These are phyloP conservation scores for Backusella luteola DNA, from an alignment of 192 early-diverging fungal species.

Conservation along the genomic window DNA sequence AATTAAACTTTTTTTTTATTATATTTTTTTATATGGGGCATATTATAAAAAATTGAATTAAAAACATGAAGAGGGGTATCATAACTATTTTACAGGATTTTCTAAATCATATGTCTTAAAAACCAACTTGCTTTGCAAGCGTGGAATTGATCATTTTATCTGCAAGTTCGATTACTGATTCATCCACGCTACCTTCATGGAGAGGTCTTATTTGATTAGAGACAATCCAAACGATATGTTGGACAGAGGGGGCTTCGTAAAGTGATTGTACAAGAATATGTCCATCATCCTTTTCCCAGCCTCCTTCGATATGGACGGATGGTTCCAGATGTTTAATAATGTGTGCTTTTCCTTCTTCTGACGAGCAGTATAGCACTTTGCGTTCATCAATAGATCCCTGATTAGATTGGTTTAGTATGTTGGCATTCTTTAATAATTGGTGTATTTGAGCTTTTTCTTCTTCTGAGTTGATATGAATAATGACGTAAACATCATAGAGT, in stretches of 20 bases:
- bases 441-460: conserved; percentile 59
- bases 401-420: conserved; percentile 27
- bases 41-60: not conserved
- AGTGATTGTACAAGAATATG: conserved; percentile 4
- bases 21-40: not conserved
- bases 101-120: not conserved
- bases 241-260: not conserved
- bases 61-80: not conserved
- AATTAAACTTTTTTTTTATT: conserved; percentile 10
- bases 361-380: conserved; percentile 66
- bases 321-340: conserved; percentile 68
- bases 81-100: conserved; percentile 1
- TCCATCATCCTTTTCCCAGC: conserved; percentile 39
- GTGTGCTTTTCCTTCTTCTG: conserved; percentile 62
- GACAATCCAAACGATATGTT: not conserved
- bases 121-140: conserved; percentile 4
- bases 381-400: conserved; percentile 51
- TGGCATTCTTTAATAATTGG: conserved; percentile 40
- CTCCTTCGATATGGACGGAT: conserved; percentile 64
- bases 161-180: conserved; percentile 2
- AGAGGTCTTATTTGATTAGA: conserved; percentile 3
- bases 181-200: conserved; percentile 4
- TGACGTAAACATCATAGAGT: conserved; percentile 54
- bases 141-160: conserved; percentile 4
- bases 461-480: conserved; percentile 51